Evolutionary conservation across 2,329 filamentous ascomycete species (phyloP), one percentile per base, ranked within the genome.

Genomic region (Aspergillus sp.): DNA sequence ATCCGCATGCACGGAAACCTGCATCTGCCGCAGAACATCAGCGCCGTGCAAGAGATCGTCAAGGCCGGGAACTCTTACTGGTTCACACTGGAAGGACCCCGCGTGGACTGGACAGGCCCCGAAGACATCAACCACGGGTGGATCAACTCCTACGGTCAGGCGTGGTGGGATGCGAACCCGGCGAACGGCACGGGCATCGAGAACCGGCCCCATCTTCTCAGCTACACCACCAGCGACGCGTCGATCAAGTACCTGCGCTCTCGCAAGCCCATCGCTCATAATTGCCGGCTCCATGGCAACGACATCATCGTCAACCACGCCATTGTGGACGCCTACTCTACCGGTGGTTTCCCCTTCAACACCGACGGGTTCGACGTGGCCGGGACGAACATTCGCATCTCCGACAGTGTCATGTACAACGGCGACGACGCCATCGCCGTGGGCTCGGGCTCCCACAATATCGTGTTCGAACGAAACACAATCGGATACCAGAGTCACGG

Each of bases 71-170:
- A 63, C 33, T 60, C 64, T 2, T 51, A 59, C 41, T 77, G 74
- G 74, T 73, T 76, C 50, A 61, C 60, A 2, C 62, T 77, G 14
- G 52, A 50, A 3, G 62, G 62, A 1, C 59, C 61, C 11, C 46
- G 47, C 3, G 55, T 65, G 33, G 61, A 64, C 45, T 64, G 41
- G 47, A 60, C 65, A 7, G 72, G 72, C 4, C 68, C 70, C 1
- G 51, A 60, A 6, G 66, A 74, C 51, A 61, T 72, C 36, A 64
- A 65, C 32, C 62, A 65, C n/a, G 73, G 75, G 49, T 77, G 74
- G 73, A 76, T 77, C 54, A 68, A 76, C 50, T 75, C 72, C 2
- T 73, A 76, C 47, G 75, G 75, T 20, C 74, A 77, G 57, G 64
- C 65, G 1, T 77, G 75, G 75, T 77, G 74, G 74, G 73, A 76